phyloP scores from a whole-genome alignment of 495 filamentous ascomycete genomes.

The Podospora bellae-mahoneyi region DNA sequence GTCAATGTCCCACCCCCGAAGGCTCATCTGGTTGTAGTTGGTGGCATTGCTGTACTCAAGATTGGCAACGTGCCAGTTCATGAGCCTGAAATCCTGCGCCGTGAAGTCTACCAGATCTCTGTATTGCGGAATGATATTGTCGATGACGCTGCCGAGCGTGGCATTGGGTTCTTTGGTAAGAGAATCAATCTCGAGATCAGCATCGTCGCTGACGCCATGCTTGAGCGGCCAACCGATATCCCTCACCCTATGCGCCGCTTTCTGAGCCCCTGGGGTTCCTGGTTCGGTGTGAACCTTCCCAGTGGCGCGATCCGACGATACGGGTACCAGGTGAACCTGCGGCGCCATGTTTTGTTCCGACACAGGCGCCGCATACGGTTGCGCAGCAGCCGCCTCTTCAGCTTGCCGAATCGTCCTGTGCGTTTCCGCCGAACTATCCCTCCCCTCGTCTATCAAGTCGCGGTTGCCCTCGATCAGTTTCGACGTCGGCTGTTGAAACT shows the following conservation, averaged over 20 bases:
- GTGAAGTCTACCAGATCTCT: constrained; percentile 76
- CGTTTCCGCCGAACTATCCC: constrained; percentile 68
- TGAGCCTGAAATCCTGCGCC: constrained; percentile 78
- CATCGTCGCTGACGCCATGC: constrained; percentile 56
- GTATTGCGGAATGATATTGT: constrained; percentile 85
- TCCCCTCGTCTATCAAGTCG: constrained; percentile 76
- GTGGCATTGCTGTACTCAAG: constrained; percentile 94
- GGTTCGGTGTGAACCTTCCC: constrained; percentile 58
- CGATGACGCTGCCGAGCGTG: constrained; percentile 83
- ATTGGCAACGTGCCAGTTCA: constrained; percentile 99
- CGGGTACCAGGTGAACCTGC: constrained; percentile 53
- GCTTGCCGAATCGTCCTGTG: constrained; percentile 67
- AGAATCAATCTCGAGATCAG: constrained; percentile 70
- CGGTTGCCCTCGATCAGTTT: constrained; percentile 80
- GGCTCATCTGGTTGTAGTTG: constrained; percentile 79
- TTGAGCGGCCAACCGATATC: constrained; percentile 79
- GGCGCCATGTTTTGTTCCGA: constrained; percentile 48
- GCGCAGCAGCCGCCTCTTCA: constrained; percentile 55
- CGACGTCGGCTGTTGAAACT: constrained; percentile 64
- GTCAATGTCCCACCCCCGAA: constrained; percentile 93
- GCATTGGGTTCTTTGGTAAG: constrained; percentile 58
- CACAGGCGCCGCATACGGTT: constrained; percentile 44
- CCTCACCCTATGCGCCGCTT: constrained; percentile 65
- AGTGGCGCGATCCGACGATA: constrained; percentile 56
- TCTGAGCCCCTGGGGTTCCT: constrained; percentile 55